phyloP scores from a whole-genome alignment of 2,329 filamentous ascomycete genomes.

The Penicillium sp. region DNA sequence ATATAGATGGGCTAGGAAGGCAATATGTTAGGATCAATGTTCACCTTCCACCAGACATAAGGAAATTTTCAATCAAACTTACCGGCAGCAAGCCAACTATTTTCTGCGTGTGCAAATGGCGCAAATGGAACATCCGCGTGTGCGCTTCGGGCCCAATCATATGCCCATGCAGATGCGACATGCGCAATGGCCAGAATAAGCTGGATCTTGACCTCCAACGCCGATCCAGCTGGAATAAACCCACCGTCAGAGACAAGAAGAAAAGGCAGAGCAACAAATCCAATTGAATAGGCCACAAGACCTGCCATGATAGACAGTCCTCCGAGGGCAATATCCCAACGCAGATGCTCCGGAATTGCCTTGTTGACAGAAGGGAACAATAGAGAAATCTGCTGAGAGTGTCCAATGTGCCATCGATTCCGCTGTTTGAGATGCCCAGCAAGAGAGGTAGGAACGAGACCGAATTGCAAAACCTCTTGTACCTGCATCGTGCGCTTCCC shows the following conservation, averaged over 20 bases:
- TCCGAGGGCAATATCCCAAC: constrained; percentile 24
- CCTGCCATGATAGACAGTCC: constrained; percentile 25
- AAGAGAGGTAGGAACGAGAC: constrained; percentile 36
- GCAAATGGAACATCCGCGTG: constrained; percentile 23
- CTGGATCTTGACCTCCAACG: constrained; percentile 14
- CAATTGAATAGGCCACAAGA: constrained; percentile 16
- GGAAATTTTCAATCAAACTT: constrained; percentile 4
- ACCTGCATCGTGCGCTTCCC: constrained; percentile 33
- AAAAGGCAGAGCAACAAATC: constrained; percentile 22
- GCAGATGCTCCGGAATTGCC: constrained; percentile 12
- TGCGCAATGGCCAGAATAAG: constrained; percentile 12
- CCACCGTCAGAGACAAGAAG: constrained; percentile 18
- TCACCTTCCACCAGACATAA: not conserved
- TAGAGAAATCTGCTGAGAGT: constrained; percentile 27
- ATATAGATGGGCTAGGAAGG: constrained; percentile 22
- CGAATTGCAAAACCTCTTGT: constrained; percentile 35
- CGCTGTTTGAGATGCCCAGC: constrained; percentile 38
- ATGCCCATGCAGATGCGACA: constrained; percentile 22
- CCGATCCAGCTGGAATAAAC: constrained; percentile 16
- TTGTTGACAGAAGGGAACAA: constrained; percentile 14
- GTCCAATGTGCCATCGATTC: constrained; percentile 41
- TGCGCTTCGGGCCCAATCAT: constrained; percentile 23
- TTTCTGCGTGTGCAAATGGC: constrained; percentile 30
- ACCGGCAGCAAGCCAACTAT: constrained; percentile 31
- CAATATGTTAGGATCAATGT: not conserved